Base-by-base conservation (phyloP, 2,329 filamentous ascomycete species). In the Neofusicoccum laricinum region DNA sequence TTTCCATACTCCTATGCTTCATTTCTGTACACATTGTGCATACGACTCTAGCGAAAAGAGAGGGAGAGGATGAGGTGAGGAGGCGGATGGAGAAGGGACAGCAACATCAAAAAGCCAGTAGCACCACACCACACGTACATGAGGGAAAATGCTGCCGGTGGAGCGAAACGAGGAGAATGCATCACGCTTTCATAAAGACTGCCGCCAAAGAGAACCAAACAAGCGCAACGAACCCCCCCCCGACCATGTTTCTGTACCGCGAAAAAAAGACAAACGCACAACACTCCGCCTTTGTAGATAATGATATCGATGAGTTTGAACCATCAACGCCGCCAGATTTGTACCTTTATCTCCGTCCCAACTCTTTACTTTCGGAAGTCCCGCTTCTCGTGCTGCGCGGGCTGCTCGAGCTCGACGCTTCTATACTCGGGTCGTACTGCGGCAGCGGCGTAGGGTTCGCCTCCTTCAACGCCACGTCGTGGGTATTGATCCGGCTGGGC, bases 401-500 rank as follows among this genome's bases (percentile, higher is more conserved):
- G 65, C 40, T 65, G 51, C 64, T 66, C 30, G 55, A 63, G 43
- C 66, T 66, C 66, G 84, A 82, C 41, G 55, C 55, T 11, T 34
- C 55, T 48, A 78, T 65, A 1, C 76, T 78, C 2, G 82, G 75
- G 66, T 78, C 73, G 66, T 80, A 79, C 19, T 78, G 64, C 1
- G 74, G 73, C 3, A 75, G 17, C 4, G 69, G 38, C 1, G 72
- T 74, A 17, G 74, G 76, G 67, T 78, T 77, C 1, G 74, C 73
- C 64, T 78, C 76, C 64, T 77, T 77, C 2, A 76, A 57, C 49
- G 66, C 34, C 25, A 66, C 64, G 17, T 64, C 53, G 3, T 58
- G 32, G 34, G 64, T 57, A 41, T 36, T 32, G 32, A 53, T 48
- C n/a, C 51, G 38, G 36, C 53, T 51, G 2, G 38, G 43, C 38